Base-by-base conservation (phyloP, 176 grass and related monocot species). In the Rhipidocladum racemiflorum region DNA sequence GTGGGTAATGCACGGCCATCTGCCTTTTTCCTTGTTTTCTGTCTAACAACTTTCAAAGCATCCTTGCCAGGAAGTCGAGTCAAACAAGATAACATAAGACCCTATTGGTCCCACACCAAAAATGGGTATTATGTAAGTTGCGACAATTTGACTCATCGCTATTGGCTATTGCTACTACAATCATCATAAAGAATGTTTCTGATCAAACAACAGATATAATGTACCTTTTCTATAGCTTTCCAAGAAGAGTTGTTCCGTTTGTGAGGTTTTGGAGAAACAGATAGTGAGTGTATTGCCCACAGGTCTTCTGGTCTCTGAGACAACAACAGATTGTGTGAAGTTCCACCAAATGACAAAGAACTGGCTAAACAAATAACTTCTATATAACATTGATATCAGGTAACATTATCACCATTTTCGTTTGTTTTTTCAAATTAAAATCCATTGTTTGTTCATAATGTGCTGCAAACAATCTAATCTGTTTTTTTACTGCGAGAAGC, bases 201-300 rank as follows among this genome's bases (percentile, higher is more conserved):
- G 70, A 30, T 18, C 3, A 55, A 63, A 77, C 6, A 80, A 40
- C 17, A 73, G 59, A 61, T 28, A 30, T 11, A 65, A 2, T 65
- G 57, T 87, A 99, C 96, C 96, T 95, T 93, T 85, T 91, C 61
- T 85, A 99, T 93, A 30, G 89, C 91, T 83, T 78, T 67, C 96
- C 96, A 99, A 78, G 92, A 95, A 87, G 90, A 77, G 85, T 95
- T 95, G 51, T 85, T 82, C 74, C 77, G 94, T 71, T 93, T 99
- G 87, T 99, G 96, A 77, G 96, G 96, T 79, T 90, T 99, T 74
- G 96, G 80, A 85, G 85, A 95, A 86, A 95, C 92, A 81, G 87
- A 81, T 71, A 53, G 69, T 3, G 92, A 99, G 73, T 99, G 83
- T 61, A 90, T 80, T 61, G 87, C 89, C 96, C 96, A 99, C 83